Conservation (phyloP, 169 alveolate species). For the Eimeria acervulina region DNA sequence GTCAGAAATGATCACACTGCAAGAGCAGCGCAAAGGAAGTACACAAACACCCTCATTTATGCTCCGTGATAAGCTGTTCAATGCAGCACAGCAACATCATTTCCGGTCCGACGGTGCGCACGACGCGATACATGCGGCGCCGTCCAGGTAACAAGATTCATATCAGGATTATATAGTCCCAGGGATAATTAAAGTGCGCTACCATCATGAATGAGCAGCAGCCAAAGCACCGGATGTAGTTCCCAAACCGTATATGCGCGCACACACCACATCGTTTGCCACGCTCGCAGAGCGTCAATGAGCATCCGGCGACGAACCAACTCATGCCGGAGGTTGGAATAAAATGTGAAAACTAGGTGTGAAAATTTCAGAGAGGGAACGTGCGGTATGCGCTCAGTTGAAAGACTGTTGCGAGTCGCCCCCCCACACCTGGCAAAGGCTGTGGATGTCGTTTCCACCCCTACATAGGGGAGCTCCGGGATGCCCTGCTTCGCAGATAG, state of each 20-base stretch:
- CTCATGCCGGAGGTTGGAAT: not conserved
- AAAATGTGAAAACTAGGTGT: not conserved
- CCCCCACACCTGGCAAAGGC: not conserved
- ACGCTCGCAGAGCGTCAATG: not conserved
- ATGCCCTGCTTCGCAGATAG: not conserved
- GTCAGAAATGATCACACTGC: slow-evolving; percentile 4
- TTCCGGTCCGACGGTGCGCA: not conserved
- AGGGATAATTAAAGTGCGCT: not conserved
- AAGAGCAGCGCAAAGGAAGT: not conserved
- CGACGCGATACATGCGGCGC: not conserved
- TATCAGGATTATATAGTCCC: not conserved
- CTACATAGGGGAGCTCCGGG: not conserved
- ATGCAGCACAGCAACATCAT: not conserved
- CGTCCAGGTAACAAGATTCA: not conserved
- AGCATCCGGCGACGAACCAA: not conserved
- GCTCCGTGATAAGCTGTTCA: not conserved
- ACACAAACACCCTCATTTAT: not conserved
- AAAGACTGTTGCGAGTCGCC: not conserved
- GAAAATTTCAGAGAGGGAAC: not conserved
- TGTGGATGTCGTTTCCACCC: not conserved
- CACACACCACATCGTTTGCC: not conserved
- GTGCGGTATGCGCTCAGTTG: not conserved
- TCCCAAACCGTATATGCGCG: not conserved
- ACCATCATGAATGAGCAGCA: not conserved
- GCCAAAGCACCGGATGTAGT: not conserved